Percentiles rank a stretch among this genome's conserved stretches.
Conservation (phyloP, 2,329 filamentous ascomycete species). For the Nothophoma quercina region DNA sequence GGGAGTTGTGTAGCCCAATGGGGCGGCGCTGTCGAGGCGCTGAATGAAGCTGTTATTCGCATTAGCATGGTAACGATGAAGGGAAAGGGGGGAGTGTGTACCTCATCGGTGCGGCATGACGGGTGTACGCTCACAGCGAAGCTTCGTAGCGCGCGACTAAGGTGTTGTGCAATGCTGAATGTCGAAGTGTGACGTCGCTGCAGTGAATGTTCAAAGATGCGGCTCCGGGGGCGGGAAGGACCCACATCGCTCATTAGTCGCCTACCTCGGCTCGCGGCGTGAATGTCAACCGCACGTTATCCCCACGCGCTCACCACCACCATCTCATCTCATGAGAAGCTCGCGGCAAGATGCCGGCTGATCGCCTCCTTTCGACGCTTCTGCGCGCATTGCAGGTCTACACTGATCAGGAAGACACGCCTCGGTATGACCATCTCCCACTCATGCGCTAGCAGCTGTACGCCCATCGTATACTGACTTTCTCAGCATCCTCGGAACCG, state of each 20-base stretch:
- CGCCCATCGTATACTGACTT: conserved; percentile 28
- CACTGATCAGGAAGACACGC: conserved; percentile 66
- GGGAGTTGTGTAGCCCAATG: conserved; percentile 70
- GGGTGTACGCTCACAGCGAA: conserved; percentile 6
- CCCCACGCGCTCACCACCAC: conserved; percentile 16
- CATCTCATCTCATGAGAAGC: conserved; percentile 10
- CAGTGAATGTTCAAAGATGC: conserved; percentile 22
- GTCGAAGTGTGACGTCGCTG: conserved; percentile 22
- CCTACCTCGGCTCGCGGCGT: conserved; percentile 40
- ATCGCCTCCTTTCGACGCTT: conserved; percentile 71
- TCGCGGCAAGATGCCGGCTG: conserved; percentile 65
- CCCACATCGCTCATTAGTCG: conserved; percentile 14
- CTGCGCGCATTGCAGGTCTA: conserved; percentile 69
- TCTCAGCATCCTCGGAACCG: conserved; percentile 65
- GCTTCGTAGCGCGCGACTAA: neutral
- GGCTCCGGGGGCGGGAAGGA: conserved; percentile 21
- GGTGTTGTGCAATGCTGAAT: neutral
- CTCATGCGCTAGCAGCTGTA: no score
- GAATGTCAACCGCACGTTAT: conserved; percentile 21
- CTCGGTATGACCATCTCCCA: conserved; percentile 54
- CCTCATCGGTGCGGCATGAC: conserved; percentile 45
- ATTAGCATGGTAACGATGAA: conserved; percentile 1
- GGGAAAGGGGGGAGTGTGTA: conserved; percentile 3
- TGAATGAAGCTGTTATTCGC: conserved; percentile 53
- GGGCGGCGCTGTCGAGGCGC: conserved; percentile 56